Conservation (phyloP, 2,329 filamentous ascomycete species). For the Neocucurbitaria cava region DNA sequence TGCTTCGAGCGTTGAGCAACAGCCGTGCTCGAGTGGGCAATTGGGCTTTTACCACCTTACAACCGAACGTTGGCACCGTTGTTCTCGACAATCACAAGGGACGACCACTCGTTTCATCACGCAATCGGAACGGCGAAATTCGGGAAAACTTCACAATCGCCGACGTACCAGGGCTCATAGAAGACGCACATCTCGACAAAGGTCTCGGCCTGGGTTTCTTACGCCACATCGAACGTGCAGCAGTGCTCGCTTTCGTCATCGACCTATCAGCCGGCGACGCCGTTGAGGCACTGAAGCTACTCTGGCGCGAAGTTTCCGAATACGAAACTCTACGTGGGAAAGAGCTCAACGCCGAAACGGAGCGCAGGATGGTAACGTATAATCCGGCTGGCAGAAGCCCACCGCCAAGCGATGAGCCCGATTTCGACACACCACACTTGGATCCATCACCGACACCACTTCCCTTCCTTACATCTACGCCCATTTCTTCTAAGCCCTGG, state of each 20-base stretch:
- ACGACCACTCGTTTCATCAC: slow-evolving; percentile 64
- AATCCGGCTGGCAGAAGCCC: slow-evolving; percentile 30
- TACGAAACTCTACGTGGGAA: slow-evolving; percentile 84
- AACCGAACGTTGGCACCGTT: slow-evolving; percentile 95
- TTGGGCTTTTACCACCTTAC: slow-evolving; percentile 96
- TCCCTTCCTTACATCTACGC: slow-evolving; percentile 62
- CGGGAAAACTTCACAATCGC: slow-evolving; percentile 89
- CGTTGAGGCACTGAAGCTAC: slow-evolving; percentile 75
- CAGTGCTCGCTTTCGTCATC: slow-evolving; percentile 91
- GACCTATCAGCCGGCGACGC: slow-evolving; percentile 84
- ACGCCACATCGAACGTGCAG: slow-evolving; percentile 91
- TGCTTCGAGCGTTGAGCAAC: slow-evolving; percentile 85
- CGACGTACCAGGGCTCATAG: slow-evolving; percentile 92
- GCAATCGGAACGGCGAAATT: slow-evolving; percentile 57
- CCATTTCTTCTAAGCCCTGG: slow-evolving; percentile 94
- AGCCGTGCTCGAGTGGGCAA: slow-evolving; percentile 87
- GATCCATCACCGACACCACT: slow-evolving; percentile 44
- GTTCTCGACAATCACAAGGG: slow-evolving; percentile 88
- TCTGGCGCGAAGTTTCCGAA: slow-evolving; percentile 90
- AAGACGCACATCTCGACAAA: slow-evolving; percentile 89
- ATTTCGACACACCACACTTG: slow-evolving; percentile 32
- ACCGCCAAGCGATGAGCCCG: slow-evolving; percentile 19
- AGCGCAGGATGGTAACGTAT: slow-evolving; percentile 67
- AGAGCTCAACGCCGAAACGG: slow-evolving; percentile 70
- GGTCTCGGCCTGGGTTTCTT: slow-evolving; percentile 92